Percentiles rank a stretch among this genome's conserved stretches.
Evolutionary conservation across 2,329 filamentous ascomycete species (phyloP).

Genomic region (Coniochaeta sp.): DNA sequence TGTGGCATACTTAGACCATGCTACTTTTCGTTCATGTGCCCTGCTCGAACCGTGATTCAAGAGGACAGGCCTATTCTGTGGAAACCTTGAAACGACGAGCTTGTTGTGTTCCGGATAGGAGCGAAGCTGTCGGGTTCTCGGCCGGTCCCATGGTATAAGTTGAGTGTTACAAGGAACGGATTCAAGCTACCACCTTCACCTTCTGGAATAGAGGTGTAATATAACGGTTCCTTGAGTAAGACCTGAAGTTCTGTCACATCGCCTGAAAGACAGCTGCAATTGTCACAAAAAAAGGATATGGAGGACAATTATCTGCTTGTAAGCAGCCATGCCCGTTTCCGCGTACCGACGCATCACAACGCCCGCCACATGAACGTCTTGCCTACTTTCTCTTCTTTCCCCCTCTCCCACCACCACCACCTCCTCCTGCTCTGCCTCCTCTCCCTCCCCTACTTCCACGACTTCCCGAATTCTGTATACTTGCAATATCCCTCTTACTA

Average conservation of each 20-base stretch:
- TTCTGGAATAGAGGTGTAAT: too few relatives aligned
- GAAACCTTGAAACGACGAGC: not conserved
- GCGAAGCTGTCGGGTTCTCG: too few relatives aligned
- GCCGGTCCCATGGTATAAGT: too few relatives aligned
- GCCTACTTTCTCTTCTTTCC: conserved; percentile 11
- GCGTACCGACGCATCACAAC: not conserved
- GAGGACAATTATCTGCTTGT: not conserved
- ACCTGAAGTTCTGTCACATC: too few relatives aligned
- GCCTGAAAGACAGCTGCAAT: too few relatives aligned
- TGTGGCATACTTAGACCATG: not conserved
- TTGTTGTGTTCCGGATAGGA: not conserved
- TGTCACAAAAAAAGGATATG: too few relatives aligned
- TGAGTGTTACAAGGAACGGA: too few relatives aligned
- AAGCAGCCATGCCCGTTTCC: not conserved
- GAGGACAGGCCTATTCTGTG: not conserved
- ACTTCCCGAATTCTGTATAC: conserved; percentile 48
- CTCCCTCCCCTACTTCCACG: conserved; percentile 12
- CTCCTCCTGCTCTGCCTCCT: conserved; percentile 28
- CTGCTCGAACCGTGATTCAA: not conserved
- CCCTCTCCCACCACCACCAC: conserved; percentile 16
- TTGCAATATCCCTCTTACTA: conserved; percentile 67
- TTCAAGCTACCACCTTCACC: too few relatives aligned
- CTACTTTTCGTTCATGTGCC: not conserved
- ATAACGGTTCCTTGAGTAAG: too few relatives aligned
- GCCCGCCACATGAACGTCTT: not conserved